Evolutionary conservation across 2,329 filamentous ascomycete genomes (phyloP), one percentile per base, ranked within the genome.

Genomic region (Neopestalotiopsis sp.): DNA sequence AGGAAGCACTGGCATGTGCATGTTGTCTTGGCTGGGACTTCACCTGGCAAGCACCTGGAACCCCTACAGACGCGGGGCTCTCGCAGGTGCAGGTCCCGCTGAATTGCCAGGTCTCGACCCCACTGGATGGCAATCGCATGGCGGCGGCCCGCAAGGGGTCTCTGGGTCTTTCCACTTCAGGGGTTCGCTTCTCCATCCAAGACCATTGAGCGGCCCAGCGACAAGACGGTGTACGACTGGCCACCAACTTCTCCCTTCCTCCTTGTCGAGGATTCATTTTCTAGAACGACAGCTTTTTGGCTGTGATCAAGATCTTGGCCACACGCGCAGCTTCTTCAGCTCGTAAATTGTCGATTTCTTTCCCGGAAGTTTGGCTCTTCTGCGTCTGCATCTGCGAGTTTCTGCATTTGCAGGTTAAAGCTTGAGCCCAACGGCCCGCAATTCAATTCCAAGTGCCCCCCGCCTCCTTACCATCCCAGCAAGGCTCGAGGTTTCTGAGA

Each of bases 401-500:
- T 32, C 32, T 20, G 30, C 57, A 30, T 30, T 34, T 38, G 34
- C 14, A 34, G 34, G 34, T n/a, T 17, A 49, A 28, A 64, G 61
- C 61, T 64, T 62, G 12, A 42, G 30, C 10, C 13, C 38, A 64
- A 45, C 34, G 38, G 61, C 61, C 61, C 61, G 61, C 61, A 64
- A 64, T 64, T 38, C 61, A 64, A 40, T 64, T 32, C 61, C 61
- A 24, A 13, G 12, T 38, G 17, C 10, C 40, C 61, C 61, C 28
- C 40, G 38, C 38, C 38, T 49, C 38, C 38, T 20, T 45, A 28
- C 40, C 61, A 34, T 32, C 38, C 40, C 34, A 49, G 38, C 34
- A n/a, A 14, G 17, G 59, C 34, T 62, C 59, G 59, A 34, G 24
- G 59, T 34, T 14, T 24, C n/a, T 40, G 59, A 42, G 34, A 28